Evolutionary conservation across 2,329 filamentous ascomycete species (phyloP).

Genomic region (Claviceps fusiformis): DNA sequence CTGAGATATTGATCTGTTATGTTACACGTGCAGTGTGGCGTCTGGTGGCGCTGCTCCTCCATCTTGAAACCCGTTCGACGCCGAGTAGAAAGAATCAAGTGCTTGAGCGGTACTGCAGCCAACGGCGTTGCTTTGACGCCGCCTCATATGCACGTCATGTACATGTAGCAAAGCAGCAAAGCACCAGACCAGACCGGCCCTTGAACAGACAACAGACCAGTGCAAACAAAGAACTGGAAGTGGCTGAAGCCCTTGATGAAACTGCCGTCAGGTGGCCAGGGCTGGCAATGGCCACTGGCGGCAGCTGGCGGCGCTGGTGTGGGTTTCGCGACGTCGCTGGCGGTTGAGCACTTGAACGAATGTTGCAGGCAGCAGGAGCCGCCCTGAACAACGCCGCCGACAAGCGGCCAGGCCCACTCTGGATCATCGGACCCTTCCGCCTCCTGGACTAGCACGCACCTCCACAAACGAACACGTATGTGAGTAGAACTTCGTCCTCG

Average conservation of each 20-base stretch:
- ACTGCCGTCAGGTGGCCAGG: background rate
- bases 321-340: too few relatives aligned
- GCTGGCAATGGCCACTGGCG: background rate
- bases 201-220: background rate
- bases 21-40: too few relatives aligned
- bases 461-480: constrained; percentile 14
- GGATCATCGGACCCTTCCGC: constrained; percentile 3
- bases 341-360: too few relatives aligned
- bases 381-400: background rate
- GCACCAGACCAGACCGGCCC: too few relatives aligned
- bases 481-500: constrained; percentile 5
- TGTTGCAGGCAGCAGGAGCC: background rate
- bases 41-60: too few relatives aligned
- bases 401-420: constrained; percentile 2
- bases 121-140: background rate
- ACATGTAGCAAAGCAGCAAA: background rate
- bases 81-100: background rate
- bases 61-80: background rate
- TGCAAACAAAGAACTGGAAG: too few relatives aligned
- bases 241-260: background rate
- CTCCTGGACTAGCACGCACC: constrained; percentile 7
- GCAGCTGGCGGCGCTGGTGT: background rate
- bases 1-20: too few relatives aligned
- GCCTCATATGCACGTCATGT: background rate
- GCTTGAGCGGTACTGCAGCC: background rate